Base-by-base conservation (phyloP, 2,329 filamentous ascomycete genomes). In the Thelonectria olida region DNA sequence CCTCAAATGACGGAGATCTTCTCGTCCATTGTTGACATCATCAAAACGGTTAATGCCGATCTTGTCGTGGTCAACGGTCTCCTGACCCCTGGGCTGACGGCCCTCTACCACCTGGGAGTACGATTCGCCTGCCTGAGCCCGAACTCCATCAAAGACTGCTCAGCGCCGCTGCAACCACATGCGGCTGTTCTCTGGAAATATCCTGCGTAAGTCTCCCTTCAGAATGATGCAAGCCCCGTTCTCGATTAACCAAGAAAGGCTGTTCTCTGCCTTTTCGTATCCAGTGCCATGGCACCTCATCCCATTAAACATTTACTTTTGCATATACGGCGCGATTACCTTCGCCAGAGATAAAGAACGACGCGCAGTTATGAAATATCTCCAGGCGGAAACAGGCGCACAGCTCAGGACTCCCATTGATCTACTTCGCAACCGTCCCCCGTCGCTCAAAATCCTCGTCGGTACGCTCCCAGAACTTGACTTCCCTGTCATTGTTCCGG, bases 231-330 rank as follows among this genome's bases (percentile, higher is more conserved):
- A 13, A 19, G 61, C 12, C 54, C 31, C 12, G 25, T 47, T 41
- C 9, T 27, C 28, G 12, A 8, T 19, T 5, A 9, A 2, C 17
- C n/a, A n/a, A n/a, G n/a, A n/a, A n/a, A 82, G 81, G 12, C 74
- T 79, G 0, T 79, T 78, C 13, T 82, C 82, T 0, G 80, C 76
- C 5, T 81, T 79, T 27, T 66, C 76, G 0, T 85, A 79, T 55
- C 83, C 82, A 4, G 72, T 85, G 0, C 82, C 82, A 1, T 79
- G 72, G 74, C 72, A 74, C 44, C 67, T 78, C 1, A 73, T 82
- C 12, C 78, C 78, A 1, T 58, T 77, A 13, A 85, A 85, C 54
- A 71, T 81, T 1, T 76, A 74, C 54, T 74, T 79, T 51, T 66
- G 75, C 7, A 50, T 81, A 1, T 68, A 71, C 12, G 54, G 75